Percentiles rank a stretch among this genome's conserved stretches.
phyloP scores from a whole-genome alignment of 73 alveolate species.

The Breviolum minutum region DNA sequence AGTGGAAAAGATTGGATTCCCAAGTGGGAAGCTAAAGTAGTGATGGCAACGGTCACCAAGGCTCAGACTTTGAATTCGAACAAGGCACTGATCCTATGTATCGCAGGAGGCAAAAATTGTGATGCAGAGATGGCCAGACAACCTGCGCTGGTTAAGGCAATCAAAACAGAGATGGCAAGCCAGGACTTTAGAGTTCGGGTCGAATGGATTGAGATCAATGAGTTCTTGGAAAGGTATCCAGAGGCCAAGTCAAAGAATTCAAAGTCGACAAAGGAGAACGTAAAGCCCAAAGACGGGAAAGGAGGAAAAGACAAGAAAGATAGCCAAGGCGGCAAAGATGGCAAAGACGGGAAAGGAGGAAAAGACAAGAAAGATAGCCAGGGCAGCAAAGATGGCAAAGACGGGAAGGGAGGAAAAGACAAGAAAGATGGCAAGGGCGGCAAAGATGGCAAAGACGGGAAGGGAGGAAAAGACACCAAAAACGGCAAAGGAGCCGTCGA shows the following conservation, averaged over 20 bases:
- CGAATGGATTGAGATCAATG: constrained; percentile 55
- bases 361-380: background rate
- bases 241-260: background rate
- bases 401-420: background rate
- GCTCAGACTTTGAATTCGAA: background rate
- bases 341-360: background rate
- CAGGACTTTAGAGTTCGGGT: constrained; percentile 10
- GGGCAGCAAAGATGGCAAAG: background rate
- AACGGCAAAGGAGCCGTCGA: background rate
- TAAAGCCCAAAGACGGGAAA: background rate
- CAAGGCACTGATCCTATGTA: constrained; percentile 34
- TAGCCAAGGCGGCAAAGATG: background rate
- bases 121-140: constrained; percentile 48
- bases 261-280: background rate
- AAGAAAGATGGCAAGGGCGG: background rate
- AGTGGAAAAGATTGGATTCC: constrained; percentile 41
- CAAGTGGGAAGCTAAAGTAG: constrained; percentile 62
- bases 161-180: constrained; percentile 23
- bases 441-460: constrained; percentile 2
- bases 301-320: background rate
- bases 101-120: constrained; percentile 42
- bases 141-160: constrained; percentile 53
- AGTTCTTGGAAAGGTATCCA: background rate
- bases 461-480: background rate
- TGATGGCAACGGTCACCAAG: background rate